phyloP scores from a whole-genome alignment of 2,329 filamentous ascomycete genomes.

The Aspergillus fijiensis region DNA sequence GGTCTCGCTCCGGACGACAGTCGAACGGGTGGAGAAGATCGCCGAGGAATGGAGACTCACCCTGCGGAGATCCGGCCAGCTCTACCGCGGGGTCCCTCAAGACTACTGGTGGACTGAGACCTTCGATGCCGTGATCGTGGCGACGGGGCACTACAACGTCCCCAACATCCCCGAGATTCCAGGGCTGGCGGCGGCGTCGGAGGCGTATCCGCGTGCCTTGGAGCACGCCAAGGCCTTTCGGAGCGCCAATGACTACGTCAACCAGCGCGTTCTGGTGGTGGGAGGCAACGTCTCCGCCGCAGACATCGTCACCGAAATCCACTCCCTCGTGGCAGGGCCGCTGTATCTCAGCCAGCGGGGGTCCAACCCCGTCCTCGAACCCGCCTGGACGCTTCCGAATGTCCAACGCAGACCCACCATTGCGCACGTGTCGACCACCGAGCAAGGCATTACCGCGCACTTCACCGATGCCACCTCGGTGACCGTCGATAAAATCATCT shows the following conservation, averaged over 20 bases:
- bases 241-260: constrained; percentile 37
- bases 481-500: constrained; percentile 30
- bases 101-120: constrained; percentile 42
- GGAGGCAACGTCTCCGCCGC: constrained; percentile 31
- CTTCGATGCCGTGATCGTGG: constrained; percentile 46
- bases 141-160: constrained; percentile 44
- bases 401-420: constrained; percentile 24
- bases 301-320: constrained; percentile 29
- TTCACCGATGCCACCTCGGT: constrained; percentile 25
- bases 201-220: constrained; percentile 33
- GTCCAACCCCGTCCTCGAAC: constrained; percentile 20
- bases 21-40: constrained; percentile 27
- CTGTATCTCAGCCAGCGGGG: constrained; percentile 24
- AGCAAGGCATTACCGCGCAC: constrained; percentile 4
- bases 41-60: constrained; percentile 31
- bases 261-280: constrained; percentile 31
- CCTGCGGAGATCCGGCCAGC: constrained; percentile 23
- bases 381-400: constrained; percentile 26
- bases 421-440: constrained; percentile 7
- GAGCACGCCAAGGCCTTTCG: constrained; percentile 42
- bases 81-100: constrained; percentile 6
- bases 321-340: constrained; percentile 21
- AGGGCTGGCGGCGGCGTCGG: constrained; percentile 34
- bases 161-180: constrained; percentile 41
- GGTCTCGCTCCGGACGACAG: constrained; percentile 33